Percentiles rank a stretch among this genome's conserved stretches.
These are phyloP conservation scores for Lactarius tabidus DNA, from an alignment of 768 basidiomycete genomes.

Conservation along the genomic window DNA sequence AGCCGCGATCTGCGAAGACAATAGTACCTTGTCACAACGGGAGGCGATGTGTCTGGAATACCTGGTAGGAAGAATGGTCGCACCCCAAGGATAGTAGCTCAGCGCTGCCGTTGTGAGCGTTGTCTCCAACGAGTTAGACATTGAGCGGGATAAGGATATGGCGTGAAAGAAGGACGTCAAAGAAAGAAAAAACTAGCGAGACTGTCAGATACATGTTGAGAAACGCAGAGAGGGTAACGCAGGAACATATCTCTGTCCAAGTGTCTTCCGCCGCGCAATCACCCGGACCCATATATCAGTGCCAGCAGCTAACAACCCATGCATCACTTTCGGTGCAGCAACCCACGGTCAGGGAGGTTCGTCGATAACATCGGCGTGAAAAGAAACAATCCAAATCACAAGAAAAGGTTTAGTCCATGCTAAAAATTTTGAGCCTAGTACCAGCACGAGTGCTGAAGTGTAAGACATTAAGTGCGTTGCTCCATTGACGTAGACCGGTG, in stretches of 20 bases:
- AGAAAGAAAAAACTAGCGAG: slow-evolving; percentile 66
- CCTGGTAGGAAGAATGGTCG: slow-evolving; percentile 16
- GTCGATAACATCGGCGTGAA: neutral
- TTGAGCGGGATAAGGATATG: slow-evolving; percentile 75
- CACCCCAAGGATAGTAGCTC: slow-evolving; percentile 70
- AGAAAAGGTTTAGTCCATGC: slow-evolving; percentile 53
- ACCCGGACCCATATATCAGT: slow-evolving; percentile 74
- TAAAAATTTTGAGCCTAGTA: slow-evolving; percentile 63
- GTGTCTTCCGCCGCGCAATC: slow-evolving; percentile 51
- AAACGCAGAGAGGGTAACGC: slow-evolving; percentile 27
- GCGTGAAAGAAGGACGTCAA: slow-evolving; percentile 85
- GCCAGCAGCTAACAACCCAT: slow-evolving; percentile 69
- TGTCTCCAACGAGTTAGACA: slow-evolving; percentile 93
- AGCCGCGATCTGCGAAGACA: slow-evolving; percentile 34
- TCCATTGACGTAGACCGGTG: too few species aligned
- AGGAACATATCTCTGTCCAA: slow-evolving; percentile 55
- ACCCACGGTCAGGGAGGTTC: slow-evolving; percentile 44
- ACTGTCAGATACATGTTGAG: neutral
- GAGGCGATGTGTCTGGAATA: slow-evolving; percentile 17
- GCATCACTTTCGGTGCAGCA: slow-evolving; percentile 66
- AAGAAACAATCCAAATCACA: slow-evolving; percentile 46
- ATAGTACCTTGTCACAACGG: neutral
- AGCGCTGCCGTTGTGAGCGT: slow-evolving; percentile 78
- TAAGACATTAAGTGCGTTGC: neutral
- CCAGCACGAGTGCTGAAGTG: slow-evolving; percentile 36